A percentile compares a stretch with the other conserved stretches of the same genome.
Evolutionary conservation across 192 early-diverging fungal genomes (phyloP).

Genomic region (Coemansia erecta): DNA sequence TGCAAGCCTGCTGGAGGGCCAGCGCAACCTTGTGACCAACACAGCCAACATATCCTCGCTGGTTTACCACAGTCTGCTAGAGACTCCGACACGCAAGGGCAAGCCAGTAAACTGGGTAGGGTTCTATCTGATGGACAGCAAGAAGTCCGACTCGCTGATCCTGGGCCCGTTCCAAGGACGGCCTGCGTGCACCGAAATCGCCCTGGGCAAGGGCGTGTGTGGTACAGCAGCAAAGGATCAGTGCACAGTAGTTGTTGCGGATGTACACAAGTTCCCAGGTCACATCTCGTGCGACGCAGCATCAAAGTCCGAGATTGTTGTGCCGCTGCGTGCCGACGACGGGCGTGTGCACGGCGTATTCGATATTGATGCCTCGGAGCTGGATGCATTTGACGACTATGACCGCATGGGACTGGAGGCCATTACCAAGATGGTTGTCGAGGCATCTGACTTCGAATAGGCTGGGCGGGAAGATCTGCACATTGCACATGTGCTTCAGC

Average conservation of each 20-base stretch:
- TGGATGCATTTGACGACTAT: slow-evolving; percentile 65
- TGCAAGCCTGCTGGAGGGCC: slow-evolving; percentile 64
- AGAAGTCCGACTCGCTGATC: slow-evolving; percentile 46
- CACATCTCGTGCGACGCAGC: slow-evolving; percentile 93
- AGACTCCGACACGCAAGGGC: slow-evolving; percentile 57
- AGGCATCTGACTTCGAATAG: slow-evolving; percentile 42
- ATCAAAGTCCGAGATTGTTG: slow-evolving; percentile 81
- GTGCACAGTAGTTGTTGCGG: slow-evolving; percentile 62
- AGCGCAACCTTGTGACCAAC: slow-evolving; percentile 71
- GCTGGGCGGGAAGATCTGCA: background rate
- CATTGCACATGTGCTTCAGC: too few species aligned
- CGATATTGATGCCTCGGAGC: slow-evolving; percentile 66
- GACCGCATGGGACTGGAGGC: slow-evolving; percentile 67
- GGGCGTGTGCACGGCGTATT: slow-evolving; percentile 62
- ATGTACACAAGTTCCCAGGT: slow-evolving; percentile 80
- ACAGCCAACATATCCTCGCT: slow-evolving; percentile 79
- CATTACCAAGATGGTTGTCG: slow-evolving; percentile 60
- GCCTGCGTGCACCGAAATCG: slow-evolving; percentile 84
- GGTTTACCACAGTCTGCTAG: slow-evolving; percentile 72
- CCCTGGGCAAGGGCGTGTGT: slow-evolving; percentile 84
- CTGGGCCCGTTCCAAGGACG: slow-evolving; percentile 93
- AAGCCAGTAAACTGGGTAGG: slow-evolving; percentile 79
- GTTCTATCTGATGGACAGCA: slow-evolving; percentile 71
- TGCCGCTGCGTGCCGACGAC: slow-evolving; percentile 62
- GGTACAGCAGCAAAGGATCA: slow-evolving; percentile 70